Evolutionary conservation across 805 yeast species (phyloP), one percentile per base, ranked within the genome.

Genomic region (Lachancea quebecensis): DNA sequence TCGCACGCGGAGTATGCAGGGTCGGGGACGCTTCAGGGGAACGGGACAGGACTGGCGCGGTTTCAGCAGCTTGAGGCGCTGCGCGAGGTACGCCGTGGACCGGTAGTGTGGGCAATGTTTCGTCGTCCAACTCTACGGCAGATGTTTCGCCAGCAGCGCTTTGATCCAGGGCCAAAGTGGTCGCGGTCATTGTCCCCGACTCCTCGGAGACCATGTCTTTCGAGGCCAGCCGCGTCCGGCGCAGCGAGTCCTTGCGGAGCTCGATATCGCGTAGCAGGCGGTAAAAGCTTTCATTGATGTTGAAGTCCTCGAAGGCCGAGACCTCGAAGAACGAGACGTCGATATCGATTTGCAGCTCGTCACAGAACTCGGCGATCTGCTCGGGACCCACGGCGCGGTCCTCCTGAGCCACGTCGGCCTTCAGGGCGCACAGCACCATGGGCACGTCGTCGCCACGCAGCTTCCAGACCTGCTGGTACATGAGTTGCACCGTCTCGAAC

Each of bases 391-490:
- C 44, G 15, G 42, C 52, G 15, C 50, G 40, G 11, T 30, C 40
- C 17, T 50, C 57, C 15, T 25, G 29, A 7, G 36, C 12, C 27
- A 48, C 12, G 42, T 59, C 63, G 4, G 50, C 29, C 42, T 60
- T 59, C 10, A 56, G 53, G 10, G 50, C 49, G 9, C 59, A 50
- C 3, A 54, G 47, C 16, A 57, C 41, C 8, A 56, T 35, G 10
- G 65, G 63, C 3, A 55, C 55, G 1, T 31, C 41, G 40, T 49
- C 55, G 14, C 54, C 54, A 15, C 56, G 51, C 12, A 54, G 46
- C 10, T 51, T 47, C 32, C 55, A 52, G 17, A 60, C 56, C 31
- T 50, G 52, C 12, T 54, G 39, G 11, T 49, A 49, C 35, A 53
- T 53, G 9, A 49, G 45, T 39, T 42, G 47, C 39, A 62, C 31